phyloP scores from a whole-genome alignment of 1,139 yeast species.

The Taphrina wiesneri region DNA sequence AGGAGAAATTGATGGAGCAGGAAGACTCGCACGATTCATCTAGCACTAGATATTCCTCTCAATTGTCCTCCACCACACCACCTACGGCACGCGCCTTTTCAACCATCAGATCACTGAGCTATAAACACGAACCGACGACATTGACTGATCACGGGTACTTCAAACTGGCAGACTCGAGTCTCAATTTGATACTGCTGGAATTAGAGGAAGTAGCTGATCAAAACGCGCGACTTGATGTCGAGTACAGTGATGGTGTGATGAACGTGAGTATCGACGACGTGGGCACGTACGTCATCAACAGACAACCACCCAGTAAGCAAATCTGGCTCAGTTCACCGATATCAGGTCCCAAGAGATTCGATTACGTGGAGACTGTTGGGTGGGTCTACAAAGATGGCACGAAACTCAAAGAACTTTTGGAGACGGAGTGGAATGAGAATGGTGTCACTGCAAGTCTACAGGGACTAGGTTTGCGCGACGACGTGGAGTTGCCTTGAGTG shows the following conservation, averaged over 20 bases:
- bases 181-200: slow-evolving; percentile 10
- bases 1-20: slow-evolving; percentile 16
- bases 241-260: slow-evolving; percentile 66
- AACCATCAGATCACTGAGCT: background rate
- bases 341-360: slow-evolving; percentile 77
- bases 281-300: slow-evolving; percentile 85
- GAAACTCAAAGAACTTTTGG: slow-evolving; percentile 47
- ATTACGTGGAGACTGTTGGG: slow-evolving; percentile 45
- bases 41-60: background rate
- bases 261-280: slow-evolving; percentile 63
- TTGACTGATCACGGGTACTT: slow-evolving; percentile 27
- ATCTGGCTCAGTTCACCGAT: slow-evolving; percentile 90
- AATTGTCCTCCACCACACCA: background rate
- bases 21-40: background rate
- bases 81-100: slow-evolving; percentile 9
- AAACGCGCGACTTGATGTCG: slow-evolving; percentile 21
- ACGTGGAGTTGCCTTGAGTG: background rate
- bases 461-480: slow-evolving; percentile 19
- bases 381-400: slow-evolving; percentile 50
- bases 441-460: slow-evolving; percentile 12
- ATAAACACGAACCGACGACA: slow-evolving; percentile 20
- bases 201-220: slow-evolving; percentile 25
- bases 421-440: slow-evolving; percentile 42
- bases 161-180: slow-evolving; percentile 26
- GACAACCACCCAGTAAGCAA: slow-evolving; percentile 92